Conservation (phyloP, 2,329 filamentous ascomycete genomes). For the Penicillium digitatum region DNA sequence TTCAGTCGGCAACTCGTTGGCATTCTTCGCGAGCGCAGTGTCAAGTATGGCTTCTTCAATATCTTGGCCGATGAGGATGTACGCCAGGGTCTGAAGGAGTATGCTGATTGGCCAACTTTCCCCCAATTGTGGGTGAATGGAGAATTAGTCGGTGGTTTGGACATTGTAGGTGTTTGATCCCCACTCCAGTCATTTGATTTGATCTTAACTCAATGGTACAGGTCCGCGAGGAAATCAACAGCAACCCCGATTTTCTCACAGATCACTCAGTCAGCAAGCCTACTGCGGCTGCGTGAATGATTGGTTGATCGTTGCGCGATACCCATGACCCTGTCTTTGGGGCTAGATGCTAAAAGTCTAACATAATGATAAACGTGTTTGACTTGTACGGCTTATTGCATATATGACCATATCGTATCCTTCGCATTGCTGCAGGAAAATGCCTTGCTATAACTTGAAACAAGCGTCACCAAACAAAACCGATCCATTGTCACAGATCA, state of each 20-base stretch:
- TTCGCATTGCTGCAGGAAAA: not conserved
- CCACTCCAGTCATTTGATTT: not conserved
- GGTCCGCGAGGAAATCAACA: conserved; percentile 91
- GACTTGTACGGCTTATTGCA: conserved; percentile 7
- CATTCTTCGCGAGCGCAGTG: conserved; percentile 79
- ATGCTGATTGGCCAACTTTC: conserved; percentile 97
- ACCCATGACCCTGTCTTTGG: conserved; percentile 15
- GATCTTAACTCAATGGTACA: conserved; percentile 38
- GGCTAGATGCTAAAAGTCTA: conserved; percentile 14
- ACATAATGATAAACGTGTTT: conserved; percentile 20
- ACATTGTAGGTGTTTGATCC: conserved; percentile 68
- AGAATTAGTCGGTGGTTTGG: conserved; percentile 85
- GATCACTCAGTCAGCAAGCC: conserved; percentile 57
- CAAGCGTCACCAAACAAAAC: not conserved
- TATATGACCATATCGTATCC: not conserved
- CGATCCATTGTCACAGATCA: not conserved
- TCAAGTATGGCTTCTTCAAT: conserved; percentile 99
- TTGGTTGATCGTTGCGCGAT: conserved; percentile 14
- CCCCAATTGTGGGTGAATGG: conserved; percentile 91
- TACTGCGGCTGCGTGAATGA: conserved; percentile 17
- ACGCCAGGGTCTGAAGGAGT: conserved; percentile 91
- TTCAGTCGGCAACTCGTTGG: conserved; percentile 88
- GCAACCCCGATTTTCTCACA: conserved; percentile 75
- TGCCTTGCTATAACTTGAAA: not conserved
- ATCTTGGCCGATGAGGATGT: conserved; percentile 97